phyloP scores from a whole-genome alignment of 2,329 filamentous ascomycete species.

The Pseudocercospora musae region DNA sequence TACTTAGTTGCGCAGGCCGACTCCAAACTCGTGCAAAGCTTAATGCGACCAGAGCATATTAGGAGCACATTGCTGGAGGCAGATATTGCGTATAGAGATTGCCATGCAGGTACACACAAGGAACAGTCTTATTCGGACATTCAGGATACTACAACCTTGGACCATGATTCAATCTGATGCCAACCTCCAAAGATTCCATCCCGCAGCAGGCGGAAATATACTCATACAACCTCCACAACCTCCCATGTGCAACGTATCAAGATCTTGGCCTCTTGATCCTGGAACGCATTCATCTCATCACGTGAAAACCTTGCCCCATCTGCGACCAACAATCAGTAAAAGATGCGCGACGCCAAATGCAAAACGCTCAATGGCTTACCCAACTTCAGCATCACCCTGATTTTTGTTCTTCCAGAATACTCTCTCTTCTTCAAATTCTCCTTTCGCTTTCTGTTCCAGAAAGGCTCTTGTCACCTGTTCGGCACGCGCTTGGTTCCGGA shows the following conservation, averaged over 20 bases:
- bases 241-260: background rate
- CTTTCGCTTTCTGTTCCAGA: background rate
- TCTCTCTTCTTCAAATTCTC: background rate
- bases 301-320: constrained; percentile 14
- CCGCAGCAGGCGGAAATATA: background rate
- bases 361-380: constrained; percentile 13
- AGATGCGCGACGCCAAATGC: background rate
- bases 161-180: background rate
- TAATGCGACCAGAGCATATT: background rate
- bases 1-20: no score
- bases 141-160: background rate
- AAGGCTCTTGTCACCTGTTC: background rate
- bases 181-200: background rate
- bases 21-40: no score
- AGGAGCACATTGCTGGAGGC: background rate
- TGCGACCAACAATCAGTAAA: constrained; percentile 1
- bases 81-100: background rate
- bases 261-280: background rate
- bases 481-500: constrained; percentile 35
- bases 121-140: background rate
- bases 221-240: background rate
- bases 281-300: background rate
- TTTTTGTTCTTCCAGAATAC: constrained; percentile 3
- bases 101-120: background rate
- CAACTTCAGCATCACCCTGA: constrained; percentile 25